Evolutionary conservation across 257 asterid genomes (phyloP).

Genomic region (Capsicum rhomboideum): DNA sequence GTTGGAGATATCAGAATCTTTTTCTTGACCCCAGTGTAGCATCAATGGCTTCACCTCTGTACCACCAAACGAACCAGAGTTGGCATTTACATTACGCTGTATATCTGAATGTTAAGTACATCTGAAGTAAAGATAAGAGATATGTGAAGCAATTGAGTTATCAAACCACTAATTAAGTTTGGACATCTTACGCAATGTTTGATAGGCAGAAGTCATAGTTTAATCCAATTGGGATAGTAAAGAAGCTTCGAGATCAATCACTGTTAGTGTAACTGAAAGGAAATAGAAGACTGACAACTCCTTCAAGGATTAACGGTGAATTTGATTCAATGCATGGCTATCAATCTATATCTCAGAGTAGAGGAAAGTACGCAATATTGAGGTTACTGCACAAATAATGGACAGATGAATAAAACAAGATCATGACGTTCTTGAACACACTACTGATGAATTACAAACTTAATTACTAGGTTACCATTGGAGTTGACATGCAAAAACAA

Average conservation of each 20-base stretch:
- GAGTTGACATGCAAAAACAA: not conserved
- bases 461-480: not conserved
- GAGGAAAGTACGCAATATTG: not conserved
- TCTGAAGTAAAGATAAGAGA: not conserved
- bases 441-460: not conserved
- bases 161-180: not conserved
- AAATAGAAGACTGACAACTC: not conserved
- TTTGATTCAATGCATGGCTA: not conserved
- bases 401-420: not conserved
- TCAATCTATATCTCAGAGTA: not conserved
- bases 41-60: constrained; percentile 60
- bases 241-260: not conserved
- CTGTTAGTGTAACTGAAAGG: not conserved
- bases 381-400: not conserved
- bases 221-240: not conserved
- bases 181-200: not conserved
- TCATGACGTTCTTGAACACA: not conserved
- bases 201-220: not conserved
- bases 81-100: constrained; percentile 52
- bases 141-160: not conserved
- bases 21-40: constrained; percentile 73
- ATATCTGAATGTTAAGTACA: constrained; percentile 66
- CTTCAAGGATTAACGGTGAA: not conserved
- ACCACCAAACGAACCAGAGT: constrained; percentile 51
- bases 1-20: constrained; percentile 24